A percentile compares a stretch with the other conserved stretches of the same genome.
Evolutionary conservation across 805 yeast species (phyloP).

Genomic region (Zygoascus tannicola): DNA sequence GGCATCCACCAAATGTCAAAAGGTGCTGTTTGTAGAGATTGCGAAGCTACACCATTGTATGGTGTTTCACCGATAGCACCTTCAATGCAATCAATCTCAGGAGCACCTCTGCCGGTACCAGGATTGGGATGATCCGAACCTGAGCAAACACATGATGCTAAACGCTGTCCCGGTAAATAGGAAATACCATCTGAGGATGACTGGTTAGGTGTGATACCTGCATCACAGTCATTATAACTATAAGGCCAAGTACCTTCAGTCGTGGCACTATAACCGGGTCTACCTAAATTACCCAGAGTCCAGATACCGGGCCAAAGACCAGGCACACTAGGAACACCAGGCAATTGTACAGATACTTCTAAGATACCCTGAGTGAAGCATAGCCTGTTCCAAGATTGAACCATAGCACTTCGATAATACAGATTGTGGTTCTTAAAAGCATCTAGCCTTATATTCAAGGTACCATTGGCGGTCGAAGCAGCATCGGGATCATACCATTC

Average conservation of each 20-base stretch:
- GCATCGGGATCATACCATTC: conserved; percentile 98
- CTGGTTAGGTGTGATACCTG: conserved; percentile 92
- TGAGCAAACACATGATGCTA: conserved; percentile 68
- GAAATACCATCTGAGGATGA: conserved; percentile 84
- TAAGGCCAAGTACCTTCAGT: conserved; percentile 97
- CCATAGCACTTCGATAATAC: conserved; percentile 81
- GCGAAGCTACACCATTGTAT: conserved; percentile 71
- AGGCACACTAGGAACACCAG: conserved; percentile 64
- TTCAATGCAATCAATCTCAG: conserved; percentile 89
- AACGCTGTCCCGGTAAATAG: conserved; percentile 74
- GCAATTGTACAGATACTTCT: conserved; percentile 69
- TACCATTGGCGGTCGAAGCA: conserved; percentile 63
- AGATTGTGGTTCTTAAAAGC: conserved; percentile 72
- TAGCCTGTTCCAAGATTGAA: conserved; percentile 85
- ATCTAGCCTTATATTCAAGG: conserved; percentile 61
- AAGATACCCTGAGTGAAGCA: conserved; percentile 80
- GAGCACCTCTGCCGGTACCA: conserved; percentile 90
- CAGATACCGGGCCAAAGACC: conserved; percentile 97
- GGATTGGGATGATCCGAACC: conserved; percentile 81
- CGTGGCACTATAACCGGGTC: conserved; percentile 82
- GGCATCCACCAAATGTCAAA: conserved; percentile 91
- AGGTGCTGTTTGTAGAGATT: conserved; percentile 88
- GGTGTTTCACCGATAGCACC: conserved; percentile 48
- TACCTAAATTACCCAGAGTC: conserved; percentile 87
- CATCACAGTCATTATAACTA: conserved; percentile 77